Conservation (phyloP, 352 stramenopile species). For the Globisporangium irregulare region DNA sequence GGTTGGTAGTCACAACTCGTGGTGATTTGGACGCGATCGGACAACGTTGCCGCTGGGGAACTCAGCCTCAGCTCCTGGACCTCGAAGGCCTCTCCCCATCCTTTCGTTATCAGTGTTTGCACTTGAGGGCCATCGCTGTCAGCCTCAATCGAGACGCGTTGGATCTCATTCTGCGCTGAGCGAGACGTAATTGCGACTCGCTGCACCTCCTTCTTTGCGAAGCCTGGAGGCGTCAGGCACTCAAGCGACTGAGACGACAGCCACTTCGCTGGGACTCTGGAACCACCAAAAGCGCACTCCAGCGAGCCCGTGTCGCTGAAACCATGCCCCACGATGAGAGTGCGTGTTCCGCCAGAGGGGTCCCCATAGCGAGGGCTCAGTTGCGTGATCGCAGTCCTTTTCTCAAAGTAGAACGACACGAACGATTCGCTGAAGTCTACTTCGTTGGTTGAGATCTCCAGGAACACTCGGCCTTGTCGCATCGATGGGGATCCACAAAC, state of each 20-base stretch:
- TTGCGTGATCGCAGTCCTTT: slow-evolving; percentile 1
- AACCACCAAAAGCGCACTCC: slow-evolving; percentile 33
- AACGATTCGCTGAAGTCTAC: slow-evolving; percentile 42
- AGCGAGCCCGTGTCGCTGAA: slow-evolving; percentile 21
- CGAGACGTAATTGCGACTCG: slow-evolving; percentile 23
- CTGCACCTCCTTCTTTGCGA: slow-evolving; percentile 15
- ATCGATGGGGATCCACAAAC: slow-evolving; percentile 22
- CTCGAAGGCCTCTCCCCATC: background rate
- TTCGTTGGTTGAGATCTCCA: slow-evolving; percentile 44
- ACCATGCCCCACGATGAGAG: slow-evolving; percentile 24
- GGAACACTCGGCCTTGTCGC: slow-evolving; percentile 15
- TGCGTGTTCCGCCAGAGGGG: slow-evolving; percentile 1
- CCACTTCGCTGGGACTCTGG: slow-evolving; percentile 21
- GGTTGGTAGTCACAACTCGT: background rate
- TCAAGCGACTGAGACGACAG: slow-evolving; percentile 25
- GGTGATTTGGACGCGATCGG: background rate
- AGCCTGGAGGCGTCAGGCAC: slow-evolving; percentile 24
- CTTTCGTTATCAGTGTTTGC: background rate
- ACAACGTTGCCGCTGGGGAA: background rate
- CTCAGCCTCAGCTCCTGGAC: background rate
- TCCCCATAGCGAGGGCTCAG: slow-evolving; percentile 18
- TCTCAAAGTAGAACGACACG: slow-evolving; percentile 20
- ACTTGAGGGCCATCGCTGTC: background rate
- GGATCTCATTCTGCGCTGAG: slow-evolving; percentile 33
- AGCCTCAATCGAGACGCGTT: slow-evolving; percentile 28